Evolutionary conservation across 768 basidiomycete genomes (phyloP), one percentile per base, ranked within the genome.

Genomic region (Leccinum uliginosum): DNA sequence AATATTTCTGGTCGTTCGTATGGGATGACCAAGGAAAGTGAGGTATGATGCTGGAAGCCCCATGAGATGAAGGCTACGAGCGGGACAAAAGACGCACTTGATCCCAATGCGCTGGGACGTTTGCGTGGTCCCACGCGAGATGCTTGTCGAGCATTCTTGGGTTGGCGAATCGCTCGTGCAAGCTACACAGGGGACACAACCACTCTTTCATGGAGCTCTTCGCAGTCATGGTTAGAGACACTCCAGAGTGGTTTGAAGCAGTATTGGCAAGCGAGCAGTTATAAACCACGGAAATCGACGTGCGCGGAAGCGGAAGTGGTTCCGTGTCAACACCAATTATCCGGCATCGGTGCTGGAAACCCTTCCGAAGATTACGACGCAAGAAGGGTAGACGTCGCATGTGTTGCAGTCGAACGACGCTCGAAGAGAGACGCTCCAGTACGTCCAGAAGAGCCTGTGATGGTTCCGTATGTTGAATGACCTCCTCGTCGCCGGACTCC

Each of bases 171-270:
- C 56, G 57, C 23, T 69, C 72, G 49, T 82, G 74, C 10, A 81
- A 53, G 34, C 74, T 72, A 61, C 85, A 86, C n/a, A 85, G 60
- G 0, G 85, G 83, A 60, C 85, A 86, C 40, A 67, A 40, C 75
- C 79, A 82, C 2, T 68, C 60, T 19, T 57, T 59, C 65, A 77
- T 69, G 10, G 55, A 62, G 14, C 71, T 69, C 35, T 59, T 65
- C 27, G 61, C 56, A 9, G 24, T 55, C 45, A 24, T 56, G 30
- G 51, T 21, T 15, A 17, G 59, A 53, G 40, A 58, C 56, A 23
- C 62, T 61, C 3, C 59, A 46, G 53, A 55, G 48, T 17, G 57
- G 59, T 24, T 55, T 44, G 54, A 34, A 44, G 34, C n/a, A 48
- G 43, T 51, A 19, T 57, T 19, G 47, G 43, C 23, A 51, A 65